A percentile compares a stretch with the other conserved stretches of the same genome.
These are phyloP conservation scores for Nissolia schottii DNA, from an alignment of 306 rosid species.

Conservation along the genomic window DNA sequence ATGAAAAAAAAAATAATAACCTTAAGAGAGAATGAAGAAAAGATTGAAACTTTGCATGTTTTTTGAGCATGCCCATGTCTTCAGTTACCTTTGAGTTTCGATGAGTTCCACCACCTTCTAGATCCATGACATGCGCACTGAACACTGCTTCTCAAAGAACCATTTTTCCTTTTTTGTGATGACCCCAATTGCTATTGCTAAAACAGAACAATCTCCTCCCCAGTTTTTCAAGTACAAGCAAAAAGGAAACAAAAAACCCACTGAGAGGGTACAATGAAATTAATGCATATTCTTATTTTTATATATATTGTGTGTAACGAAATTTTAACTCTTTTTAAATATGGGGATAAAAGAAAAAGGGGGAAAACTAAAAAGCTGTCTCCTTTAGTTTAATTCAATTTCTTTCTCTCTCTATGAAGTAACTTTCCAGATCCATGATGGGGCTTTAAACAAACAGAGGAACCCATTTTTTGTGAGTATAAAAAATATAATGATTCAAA, in stretches of 20 bases:
- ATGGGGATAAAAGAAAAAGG: not conserved
- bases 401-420: not conserved
- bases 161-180: conserved; percentile 35
- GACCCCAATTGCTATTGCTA: conserved; percentile 29
- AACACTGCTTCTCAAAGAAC: conserved; percentile 25
- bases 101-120: conserved; percentile 46
- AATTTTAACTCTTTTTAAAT: not conserved
- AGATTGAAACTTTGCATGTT: conserved; percentile 17
- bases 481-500: conserved; percentile 24
- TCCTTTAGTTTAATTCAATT: not conserved
- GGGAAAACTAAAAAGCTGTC: no score
- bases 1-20: not conserved
- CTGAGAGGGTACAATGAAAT: not conserved
- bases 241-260: not conserved
- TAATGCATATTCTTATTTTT: not conserved
- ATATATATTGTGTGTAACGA: not conserved
- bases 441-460: conserved; percentile 32
- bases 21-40: conserved; percentile 1
- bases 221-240: not conserved
- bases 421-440: conserved; percentile 38
- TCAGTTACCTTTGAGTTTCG: conserved; percentile 65
- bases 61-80: not conserved
- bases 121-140: conserved; percentile 67
- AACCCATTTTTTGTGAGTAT: conserved; percentile 10
- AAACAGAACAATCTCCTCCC: conserved; percentile 5